Percentiles rank a stretch among this genome's conserved stretches.
Conservation (phyloP, 169 alveolate genomes). For the Perkinsus olseni region DNA sequence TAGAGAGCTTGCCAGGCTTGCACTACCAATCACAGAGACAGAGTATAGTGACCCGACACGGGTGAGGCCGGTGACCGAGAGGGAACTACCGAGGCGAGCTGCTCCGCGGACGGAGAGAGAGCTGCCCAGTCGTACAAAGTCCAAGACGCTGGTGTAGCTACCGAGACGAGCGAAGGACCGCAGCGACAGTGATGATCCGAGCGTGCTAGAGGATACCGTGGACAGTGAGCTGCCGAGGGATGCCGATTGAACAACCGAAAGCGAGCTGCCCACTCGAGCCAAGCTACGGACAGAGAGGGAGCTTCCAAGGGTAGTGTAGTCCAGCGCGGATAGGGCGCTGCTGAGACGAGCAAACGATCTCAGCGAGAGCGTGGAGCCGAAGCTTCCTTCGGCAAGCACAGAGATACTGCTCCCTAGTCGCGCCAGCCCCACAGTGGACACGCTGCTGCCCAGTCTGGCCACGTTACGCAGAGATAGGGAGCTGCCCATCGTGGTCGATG, state of each 20-base stretch:
- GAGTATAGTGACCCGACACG: not conserved
- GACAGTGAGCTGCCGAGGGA: not conserved
- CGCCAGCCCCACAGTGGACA: not conserved
- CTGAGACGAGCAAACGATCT: not conserved
- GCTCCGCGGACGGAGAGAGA: not conserved
- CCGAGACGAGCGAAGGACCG: not conserved
- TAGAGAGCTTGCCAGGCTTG: not conserved
- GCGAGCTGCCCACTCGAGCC: not conserved
- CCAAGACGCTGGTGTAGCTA: not conserved
- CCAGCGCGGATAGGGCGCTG: not conserved
- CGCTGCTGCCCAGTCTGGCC: not conserved
- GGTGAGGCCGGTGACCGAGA: not conserved
- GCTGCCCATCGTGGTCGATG: not conserved
- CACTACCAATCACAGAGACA: not conserved
- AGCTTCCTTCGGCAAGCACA: not conserved
- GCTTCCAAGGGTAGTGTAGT: not conserved
- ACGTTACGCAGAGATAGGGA: not conserved
- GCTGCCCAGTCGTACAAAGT: not conserved
- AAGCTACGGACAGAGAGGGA: not conserved
- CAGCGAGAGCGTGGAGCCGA: not conserved
- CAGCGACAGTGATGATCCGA: not conserved
- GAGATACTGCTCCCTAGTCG: constrained; percentile 5
- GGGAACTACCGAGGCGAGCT: not conserved
- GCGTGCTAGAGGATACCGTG: not conserved
- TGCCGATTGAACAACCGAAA: not conserved